Conservation (phyloP, 495 filamentous ascomycete genomes). For the Penicillium psychrofluorescens region DNA sequence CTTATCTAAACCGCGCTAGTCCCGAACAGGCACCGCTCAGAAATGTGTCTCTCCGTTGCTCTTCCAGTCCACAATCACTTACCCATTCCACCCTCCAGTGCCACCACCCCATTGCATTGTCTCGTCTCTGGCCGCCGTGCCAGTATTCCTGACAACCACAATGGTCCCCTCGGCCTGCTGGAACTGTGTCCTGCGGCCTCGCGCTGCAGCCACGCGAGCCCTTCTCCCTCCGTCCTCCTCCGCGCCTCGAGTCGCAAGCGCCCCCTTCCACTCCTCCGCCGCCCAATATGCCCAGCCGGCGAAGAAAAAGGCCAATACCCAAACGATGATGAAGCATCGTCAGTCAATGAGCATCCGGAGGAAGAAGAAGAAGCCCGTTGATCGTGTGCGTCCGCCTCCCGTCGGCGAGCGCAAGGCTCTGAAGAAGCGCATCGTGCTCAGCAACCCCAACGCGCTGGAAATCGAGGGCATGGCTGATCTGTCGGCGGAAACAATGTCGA, state of each 20-base stretch:
- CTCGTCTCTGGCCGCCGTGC: conserved; percentile 30
- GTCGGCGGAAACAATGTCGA: conserved; percentile 44
- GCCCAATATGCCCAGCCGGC: conserved; percentile 29
- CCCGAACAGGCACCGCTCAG: background rate
- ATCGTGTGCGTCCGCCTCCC: conserved; percentile 44
- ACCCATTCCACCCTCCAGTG: conserved; percentile 17
- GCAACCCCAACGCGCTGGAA: conserved; percentile 84
- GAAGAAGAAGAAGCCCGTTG: conserved; percentile 36
- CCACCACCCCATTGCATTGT: conserved; percentile 21
- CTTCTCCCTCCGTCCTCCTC: conserved; percentile 26
- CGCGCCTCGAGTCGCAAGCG: conserved; percentile 26
- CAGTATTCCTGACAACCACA: conserved; percentile 23
- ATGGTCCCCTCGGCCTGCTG: conserved; percentile 66
- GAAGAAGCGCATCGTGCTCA: conserved; percentile 82
- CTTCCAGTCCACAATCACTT: conserved; percentile 5
- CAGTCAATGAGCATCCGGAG: conserved; percentile 37
- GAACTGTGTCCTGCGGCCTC: conserved; percentile 50
- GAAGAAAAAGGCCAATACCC: conserved; percentile 27
- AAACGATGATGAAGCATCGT: conserved; percentile 24
- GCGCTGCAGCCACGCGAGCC: conserved; percentile 33
- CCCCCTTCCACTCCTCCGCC: conserved; percentile 39
- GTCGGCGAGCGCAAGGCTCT: conserved; percentile 79
- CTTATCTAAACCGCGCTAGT: too few relatives aligned
- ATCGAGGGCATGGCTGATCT: conserved; percentile 59
- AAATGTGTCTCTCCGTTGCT: conserved; percentile 1